Evolutionary conservation across 169 alveolate species (phyloP), one percentile per base, ranked within the genome.

Genomic region (Cryptosporidium sp.): DNA sequence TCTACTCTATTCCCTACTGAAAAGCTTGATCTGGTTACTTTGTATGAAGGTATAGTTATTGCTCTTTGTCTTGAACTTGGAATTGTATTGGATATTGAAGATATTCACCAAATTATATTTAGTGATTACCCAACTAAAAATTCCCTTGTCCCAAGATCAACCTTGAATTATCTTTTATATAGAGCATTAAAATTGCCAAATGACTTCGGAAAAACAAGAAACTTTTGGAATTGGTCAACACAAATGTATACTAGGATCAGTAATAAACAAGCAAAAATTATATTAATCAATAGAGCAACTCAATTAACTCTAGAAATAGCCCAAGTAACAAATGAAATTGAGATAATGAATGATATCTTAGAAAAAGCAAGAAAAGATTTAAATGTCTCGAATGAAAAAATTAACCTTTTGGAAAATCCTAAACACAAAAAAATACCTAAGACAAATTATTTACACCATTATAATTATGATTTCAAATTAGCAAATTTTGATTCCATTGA

Each of bases 61-160:
- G 89, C 89, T 18, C 44, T 80, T 23, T 80, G 89, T 80, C 56
- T 80, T 35, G 89, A 80, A 23, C 89, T 80, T 26, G 89, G 89
- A 39, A 80, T 80, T 14, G 37, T 51, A 29, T 37, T 80, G 8
- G 89, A 80, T 18, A 61, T 5, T 21, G 89, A 80, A 45, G 75
- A 80, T 42, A 80, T 80, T 62, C 44, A 80, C 35, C 72, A 80
- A 39, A 65, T 80, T 9, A 62, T 80, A 18, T 80, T 80, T 39
- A 31, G 68, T 14, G 89, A 80, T 16, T 80, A 80, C 29, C 89
- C 89, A 35, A 52, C 29, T 31, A 80, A 80, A 18, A 42, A 42
- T 14, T 65, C 73, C 33, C 75, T 80, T 42, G 75, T 80, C 35
- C 89, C 89, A 29, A 80, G 89, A 62, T 31, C 65, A 12, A 14